These are phyloP conservation scores for Carex cristatella DNA, from an alignment of 176 grass and related monocot genomes.

Conservation along the genomic window DNA sequence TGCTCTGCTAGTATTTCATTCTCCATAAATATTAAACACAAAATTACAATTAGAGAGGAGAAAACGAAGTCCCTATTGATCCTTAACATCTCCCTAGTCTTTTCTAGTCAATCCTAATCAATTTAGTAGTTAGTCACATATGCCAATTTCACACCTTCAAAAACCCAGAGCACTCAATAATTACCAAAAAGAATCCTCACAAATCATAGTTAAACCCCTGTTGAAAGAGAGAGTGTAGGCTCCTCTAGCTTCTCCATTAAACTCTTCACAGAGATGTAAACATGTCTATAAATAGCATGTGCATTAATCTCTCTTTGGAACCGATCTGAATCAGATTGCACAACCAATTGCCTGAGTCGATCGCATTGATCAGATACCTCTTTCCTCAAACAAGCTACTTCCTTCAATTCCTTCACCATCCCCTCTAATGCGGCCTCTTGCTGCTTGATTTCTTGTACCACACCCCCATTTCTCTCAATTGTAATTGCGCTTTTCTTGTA, in stretches of 20 bases:
- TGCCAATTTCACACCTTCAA: not conserved
- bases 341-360: not conserved
- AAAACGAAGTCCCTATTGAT: not conserved
- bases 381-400: not conserved
- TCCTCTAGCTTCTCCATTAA: conserved; percentile 2
- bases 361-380: not conserved
- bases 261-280: not conserved
- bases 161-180: not conserved
- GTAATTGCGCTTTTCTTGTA: not conserved
- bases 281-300: not conserved
- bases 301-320: not conserved
- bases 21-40: not conserved
- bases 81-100: not conserved
- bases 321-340: not conserved
- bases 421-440: not conserved
- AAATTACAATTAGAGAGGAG: not conserved
- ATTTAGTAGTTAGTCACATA: not conserved
- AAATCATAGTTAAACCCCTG: not conserved
- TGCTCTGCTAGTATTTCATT: not conserved
- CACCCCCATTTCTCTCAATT: not conserved
- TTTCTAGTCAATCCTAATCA: not conserved
- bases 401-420: not conserved
- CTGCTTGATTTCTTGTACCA: not conserved
- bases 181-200: not conserved
- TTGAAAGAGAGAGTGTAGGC: not conserved